Percentiles rank a stretch among this genome's conserved stretches.
phyloP scores from a whole-genome alignment of 2,329 filamentous ascomycete species.

The Alternaria ventricosa region DNA sequence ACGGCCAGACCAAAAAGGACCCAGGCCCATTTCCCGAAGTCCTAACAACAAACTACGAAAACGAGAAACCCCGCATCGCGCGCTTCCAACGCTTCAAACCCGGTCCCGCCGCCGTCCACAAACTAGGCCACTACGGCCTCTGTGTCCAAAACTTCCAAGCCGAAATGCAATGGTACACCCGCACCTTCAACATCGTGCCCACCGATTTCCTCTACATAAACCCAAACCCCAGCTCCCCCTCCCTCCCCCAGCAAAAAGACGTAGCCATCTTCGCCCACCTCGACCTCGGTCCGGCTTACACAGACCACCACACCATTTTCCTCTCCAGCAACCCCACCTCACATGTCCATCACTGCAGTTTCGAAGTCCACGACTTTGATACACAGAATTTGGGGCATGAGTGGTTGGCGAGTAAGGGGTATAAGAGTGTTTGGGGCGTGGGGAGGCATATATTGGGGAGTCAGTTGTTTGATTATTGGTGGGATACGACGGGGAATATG shows the following conservation, averaged over 20 bases:
- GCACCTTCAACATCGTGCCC: conserved; percentile 56
- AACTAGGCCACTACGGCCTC: conserved; percentile 58
- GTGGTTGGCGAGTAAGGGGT: conserved; percentile 68
- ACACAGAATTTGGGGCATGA: conserved; percentile 73
- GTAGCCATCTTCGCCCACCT: conserved; percentile 62
- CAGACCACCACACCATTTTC: conserved; percentile 65
- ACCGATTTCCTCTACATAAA: conserved; percentile 53
- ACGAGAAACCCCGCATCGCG: conserved; percentile 55
- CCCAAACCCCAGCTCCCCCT: background rate
- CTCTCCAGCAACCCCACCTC: conserved; percentile 48
- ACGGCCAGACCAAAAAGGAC: conserved; percentile 59
- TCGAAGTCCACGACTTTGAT: conserved; percentile 74
- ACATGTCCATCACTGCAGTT: conserved; percentile 72
- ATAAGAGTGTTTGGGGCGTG: conserved; percentile 72
- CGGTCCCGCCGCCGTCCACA: conserved; percentile 58
- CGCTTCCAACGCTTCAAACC: conserved; percentile 61
- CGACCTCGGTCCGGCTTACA: conserved; percentile 57
- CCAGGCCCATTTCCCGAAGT: conserved; percentile 57
- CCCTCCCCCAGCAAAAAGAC: conserved; percentile 35
- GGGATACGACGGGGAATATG: conserved; percentile 68
- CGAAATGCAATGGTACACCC: conserved; percentile 54
- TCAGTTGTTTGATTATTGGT: conserved; percentile 78
- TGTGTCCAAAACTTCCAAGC: conserved; percentile 48
- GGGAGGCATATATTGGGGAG: conserved; percentile 73
- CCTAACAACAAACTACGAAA: conserved; percentile 53